A percentile compares a stretch with the other conserved stretches of the same genome.
phyloP scores from a whole-genome alignment of 495 filamentous ascomycete species.

The Xylaria nigripes region DNA sequence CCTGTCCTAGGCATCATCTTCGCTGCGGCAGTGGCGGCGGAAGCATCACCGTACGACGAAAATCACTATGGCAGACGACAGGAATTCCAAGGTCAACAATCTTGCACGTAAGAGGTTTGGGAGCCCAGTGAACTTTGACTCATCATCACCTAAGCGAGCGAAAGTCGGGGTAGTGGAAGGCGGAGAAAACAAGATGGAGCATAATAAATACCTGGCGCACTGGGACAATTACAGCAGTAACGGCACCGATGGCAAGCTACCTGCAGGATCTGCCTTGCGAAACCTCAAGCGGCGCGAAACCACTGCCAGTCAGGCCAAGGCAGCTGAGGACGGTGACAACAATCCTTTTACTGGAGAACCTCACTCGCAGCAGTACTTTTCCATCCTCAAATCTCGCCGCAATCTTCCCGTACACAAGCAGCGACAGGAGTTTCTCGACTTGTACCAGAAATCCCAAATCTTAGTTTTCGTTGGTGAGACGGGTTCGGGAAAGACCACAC shows the following conservation, averaged over 20 bases:
- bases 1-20: not conserved
- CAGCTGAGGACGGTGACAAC: slow-evolving; percentile 69
- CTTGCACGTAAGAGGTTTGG: slow-evolving; percentile 18
- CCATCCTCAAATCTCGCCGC: slow-evolving; percentile 73
- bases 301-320: slow-evolving; percentile 62
- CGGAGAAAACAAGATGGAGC: slow-evolving; percentile 26
- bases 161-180: slow-evolving; percentile 32
- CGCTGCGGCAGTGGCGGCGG: not conserved
- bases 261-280: slow-evolving; percentile 45
- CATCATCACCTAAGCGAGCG: slow-evolving; percentile 19
- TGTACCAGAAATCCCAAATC: slow-evolving; percentile 89
- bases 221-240: slow-evolving; percentile 52
- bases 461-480: slow-evolving; percentile 98
- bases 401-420: slow-evolving; percentile 86
- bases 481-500: slow-evolving; percentile 97
- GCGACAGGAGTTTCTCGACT: slow-evolving; percentile 82
- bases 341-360: slow-evolving; percentile 77
- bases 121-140: slow-evolving; percentile 11
- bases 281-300: slow-evolving; percentile 70
- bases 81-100: slow-evolving; percentile 8
- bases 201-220: slow-evolving; percentile 89
- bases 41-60: no score
- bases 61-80: slow-evolving; percentile 9
- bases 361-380: slow-evolving; percentile 77
- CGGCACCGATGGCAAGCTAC: slow-evolving; percentile 31